phyloP scores from a whole-genome alignment of 106 monocot genomes.

The Xerophyta viscosa region DNA sequence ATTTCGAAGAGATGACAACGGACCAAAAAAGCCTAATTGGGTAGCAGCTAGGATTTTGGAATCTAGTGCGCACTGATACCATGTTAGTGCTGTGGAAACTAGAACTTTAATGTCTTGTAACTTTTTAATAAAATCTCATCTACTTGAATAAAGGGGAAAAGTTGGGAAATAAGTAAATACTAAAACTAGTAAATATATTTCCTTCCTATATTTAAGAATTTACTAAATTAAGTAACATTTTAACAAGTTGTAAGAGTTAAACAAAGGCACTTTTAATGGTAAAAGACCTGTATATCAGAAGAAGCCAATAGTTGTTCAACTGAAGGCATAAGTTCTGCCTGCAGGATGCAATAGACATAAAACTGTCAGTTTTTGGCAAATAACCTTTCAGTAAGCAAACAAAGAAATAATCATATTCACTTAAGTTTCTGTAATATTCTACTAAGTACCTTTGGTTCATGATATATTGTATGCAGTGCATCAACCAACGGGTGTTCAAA shows the following conservation, averaged over 20 bases:
- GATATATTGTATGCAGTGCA: conserved; percentile 66
- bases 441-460: conserved; percentile 75
- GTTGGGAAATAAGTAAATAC: no score
- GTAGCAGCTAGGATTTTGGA: no score
- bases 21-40: no score
- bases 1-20: no score
- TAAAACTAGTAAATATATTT: no score
- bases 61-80: no score
- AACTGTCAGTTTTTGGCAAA: not conserved
- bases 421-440: not conserved
- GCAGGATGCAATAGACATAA: conserved; percentile 15
- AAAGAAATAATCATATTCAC: not conserved
- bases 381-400: not conserved
- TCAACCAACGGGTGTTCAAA: conserved; percentile 80
- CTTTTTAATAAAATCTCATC: no score
- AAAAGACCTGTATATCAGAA: conserved; percentile 67
- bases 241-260: not conserved
- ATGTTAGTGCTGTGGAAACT: no score
- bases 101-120: no score
- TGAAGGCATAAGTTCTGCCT: conserved; percentile 78
- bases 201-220: no score
- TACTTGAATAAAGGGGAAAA: no score
- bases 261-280: not conserved
- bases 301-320: conserved; percentile 60
- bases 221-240: not conserved